phyloP scores from a whole-genome alignment of 441 rosid species.

The Gossypium davidsonii region DNA sequence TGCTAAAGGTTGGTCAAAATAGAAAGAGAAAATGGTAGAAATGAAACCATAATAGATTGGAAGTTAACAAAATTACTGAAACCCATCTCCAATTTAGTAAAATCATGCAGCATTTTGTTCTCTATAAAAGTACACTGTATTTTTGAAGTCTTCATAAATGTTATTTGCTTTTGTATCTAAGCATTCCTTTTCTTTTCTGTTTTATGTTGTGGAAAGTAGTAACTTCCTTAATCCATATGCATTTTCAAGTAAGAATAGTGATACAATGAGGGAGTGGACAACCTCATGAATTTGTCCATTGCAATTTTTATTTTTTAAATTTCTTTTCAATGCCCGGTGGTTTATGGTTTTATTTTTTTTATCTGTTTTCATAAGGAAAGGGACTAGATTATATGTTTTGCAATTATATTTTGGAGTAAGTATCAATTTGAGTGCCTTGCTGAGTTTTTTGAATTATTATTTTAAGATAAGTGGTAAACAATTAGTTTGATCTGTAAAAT shows the following conservation, averaged over 20 bases:
- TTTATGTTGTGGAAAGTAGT: background rate
- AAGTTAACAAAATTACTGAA: background rate
- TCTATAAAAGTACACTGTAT: background rate
- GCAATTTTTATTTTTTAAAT: background rate
- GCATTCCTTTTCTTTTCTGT: background rate
- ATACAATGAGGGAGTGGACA: background rate
- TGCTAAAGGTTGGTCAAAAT: background rate
- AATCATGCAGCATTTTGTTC: background rate
- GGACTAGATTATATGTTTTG: background rate
- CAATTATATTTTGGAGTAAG: background rate
- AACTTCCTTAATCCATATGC: background rate
- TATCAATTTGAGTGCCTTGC: too few species aligned
- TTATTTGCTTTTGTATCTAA: background rate
- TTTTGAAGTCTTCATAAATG: background rate
- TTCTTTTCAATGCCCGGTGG: background rate
- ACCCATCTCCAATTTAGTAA: background rate
- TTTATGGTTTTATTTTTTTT: background rate
- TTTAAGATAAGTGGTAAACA: background rate
- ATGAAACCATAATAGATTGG: background rate
- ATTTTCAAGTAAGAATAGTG: background rate
- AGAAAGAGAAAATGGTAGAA: conserved; percentile 5
- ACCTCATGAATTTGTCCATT: background rate
- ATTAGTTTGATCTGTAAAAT: background rate
- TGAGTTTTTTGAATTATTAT: too few species aligned
- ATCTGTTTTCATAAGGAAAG: background rate